Conservation (phyloP, 163 green algal species). For the Scenedesmus sp. region DNA sequence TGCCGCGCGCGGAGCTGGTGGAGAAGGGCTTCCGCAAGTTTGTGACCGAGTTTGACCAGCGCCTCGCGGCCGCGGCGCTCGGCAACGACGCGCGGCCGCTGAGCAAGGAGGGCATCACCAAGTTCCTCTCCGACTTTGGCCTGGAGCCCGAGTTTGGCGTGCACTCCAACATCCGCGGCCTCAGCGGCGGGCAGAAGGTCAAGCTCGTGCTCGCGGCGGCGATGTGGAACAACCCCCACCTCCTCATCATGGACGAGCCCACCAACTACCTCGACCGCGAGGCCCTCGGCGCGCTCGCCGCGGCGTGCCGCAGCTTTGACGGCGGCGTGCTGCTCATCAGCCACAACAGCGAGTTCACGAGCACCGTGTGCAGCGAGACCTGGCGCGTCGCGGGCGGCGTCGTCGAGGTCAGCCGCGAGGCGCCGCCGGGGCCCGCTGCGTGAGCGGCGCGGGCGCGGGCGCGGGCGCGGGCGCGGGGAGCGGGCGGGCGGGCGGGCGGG, state of each 20-base stretch:
- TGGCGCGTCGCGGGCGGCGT: constrained; percentile 58
- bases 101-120: constrained; percentile 82
- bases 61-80: constrained; percentile 75
- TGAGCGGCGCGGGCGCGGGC: not conserved
- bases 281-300: constrained; percentile 85
- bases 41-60: constrained; percentile 78
- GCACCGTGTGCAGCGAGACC: constrained; percentile 66
- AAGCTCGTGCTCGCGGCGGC: constrained; percentile 93
- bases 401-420: constrained; percentile 43
- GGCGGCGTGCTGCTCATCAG: constrained; percentile 94
- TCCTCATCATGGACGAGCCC: constrained; percentile 82
- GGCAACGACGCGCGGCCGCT: constrained; percentile 81
- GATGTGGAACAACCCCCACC: constrained; percentile 85
- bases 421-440: constrained; percentile 18
- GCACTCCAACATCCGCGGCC: constrained; percentile 88
- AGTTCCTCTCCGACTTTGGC: constrained; percentile 91
- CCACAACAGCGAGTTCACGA: constrained; percentile 86
- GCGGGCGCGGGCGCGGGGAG: not conserved
- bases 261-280: constrained; percentile 96
- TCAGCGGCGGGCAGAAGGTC: constrained; percentile 94
- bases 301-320: constrained; percentile 85
- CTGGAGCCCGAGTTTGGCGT: constrained; percentile 93
- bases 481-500: not conserved
- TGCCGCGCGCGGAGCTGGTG: constrained; percentile 65
- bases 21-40: constrained; percentile 81